Evolutionary conservation across 2,329 filamentous ascomycete species (phyloP).

Genomic region (Xylaria sp.): DNA sequence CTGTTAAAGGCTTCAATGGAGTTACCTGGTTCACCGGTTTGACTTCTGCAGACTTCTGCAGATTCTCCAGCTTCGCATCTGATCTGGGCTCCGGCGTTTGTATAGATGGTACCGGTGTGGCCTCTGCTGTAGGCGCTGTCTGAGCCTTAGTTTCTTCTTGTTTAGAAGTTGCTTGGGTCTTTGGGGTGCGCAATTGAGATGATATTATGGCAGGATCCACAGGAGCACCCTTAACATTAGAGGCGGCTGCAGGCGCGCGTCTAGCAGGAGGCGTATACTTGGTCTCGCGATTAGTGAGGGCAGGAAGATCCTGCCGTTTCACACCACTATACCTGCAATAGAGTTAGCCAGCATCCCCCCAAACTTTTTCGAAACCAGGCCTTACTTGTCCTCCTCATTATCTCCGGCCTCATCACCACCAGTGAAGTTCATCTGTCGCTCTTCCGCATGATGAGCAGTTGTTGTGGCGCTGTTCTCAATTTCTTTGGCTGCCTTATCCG

Average conservation of each 20-base stretch:
- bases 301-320: constrained; percentile 73
- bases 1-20: constrained; percentile 43
- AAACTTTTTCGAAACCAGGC: constrained; percentile 8
- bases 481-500: constrained; percentile 84
- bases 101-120: constrained; percentile 24
- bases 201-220: constrained; percentile 91
- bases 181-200: constrained; percentile 69
- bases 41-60: constrained; percentile 35
- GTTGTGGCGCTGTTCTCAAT: constrained; percentile 78
- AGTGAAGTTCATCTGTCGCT: constrained; percentile 75
- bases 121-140: constrained; percentile 34
- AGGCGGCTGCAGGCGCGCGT: constrained; percentile 75
- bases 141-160: constrained; percentile 44
- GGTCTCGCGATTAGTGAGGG: constrained; percentile 57
- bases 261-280: constrained; percentile 92
- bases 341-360: constrained; percentile 17
- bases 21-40: constrained; percentile 36
- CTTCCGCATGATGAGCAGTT: constrained; percentile 87
- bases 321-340: constrained; percentile 83
- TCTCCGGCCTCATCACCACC: constrained; percentile 68
- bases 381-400: constrained; percentile 92
- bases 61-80: constrained; percentile 41
- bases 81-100: constrained; percentile 45
- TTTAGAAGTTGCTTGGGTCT: constrained; percentile 46
- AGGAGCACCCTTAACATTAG: constrained; percentile 76